Evolutionary conservation across 345 rosid genomes (phyloP).

Genomic region (Durio zibethinus): DNA sequence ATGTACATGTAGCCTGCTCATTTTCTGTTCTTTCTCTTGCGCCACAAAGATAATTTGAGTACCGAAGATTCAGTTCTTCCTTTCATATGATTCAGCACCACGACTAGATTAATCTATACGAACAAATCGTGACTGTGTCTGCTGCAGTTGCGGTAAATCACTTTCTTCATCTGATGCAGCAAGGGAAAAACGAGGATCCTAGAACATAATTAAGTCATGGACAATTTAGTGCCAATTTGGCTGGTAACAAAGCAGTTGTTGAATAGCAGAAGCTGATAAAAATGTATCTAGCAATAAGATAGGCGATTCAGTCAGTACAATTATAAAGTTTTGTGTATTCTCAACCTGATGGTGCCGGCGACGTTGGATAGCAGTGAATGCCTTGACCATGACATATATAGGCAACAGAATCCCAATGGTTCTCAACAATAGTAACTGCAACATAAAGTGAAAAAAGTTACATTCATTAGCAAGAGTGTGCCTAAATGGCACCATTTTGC

Average conservation of each 20-base stretch:
- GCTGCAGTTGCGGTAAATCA: slow-evolving; percentile 35
- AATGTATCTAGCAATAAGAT: background rate
- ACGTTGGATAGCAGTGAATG: slow-evolving; percentile 43
- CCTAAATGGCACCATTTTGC: background rate
- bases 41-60: background rate
- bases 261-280: background rate
- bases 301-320: background rate
- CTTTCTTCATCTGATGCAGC: slow-evolving; percentile 43
- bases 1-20: background rate
- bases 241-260: background rate
- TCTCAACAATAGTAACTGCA: slow-evolving; percentile 56
- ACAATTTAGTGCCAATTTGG: background rate
- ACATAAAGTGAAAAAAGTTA: background rate
- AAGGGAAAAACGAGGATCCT: slow-evolving; percentile 29
- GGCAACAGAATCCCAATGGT: slow-evolving; percentile 66
- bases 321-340: background rate
- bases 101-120: slow-evolving; percentile 3
- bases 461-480: background rate
- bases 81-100: background rate
- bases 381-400: slow-evolving; percentile 50
- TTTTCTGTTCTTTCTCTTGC: background rate
- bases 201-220: background rate
- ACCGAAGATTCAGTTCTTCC: background rate
- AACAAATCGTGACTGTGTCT: slow-evolving; percentile 23
- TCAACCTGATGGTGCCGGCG: slow-evolving; percentile 45